Percentiles rank a stretch among this genome's conserved stretches.
phyloP scores from a whole-genome alignment of 108 stramenopile species.

The Ochromonas danica region DNA sequence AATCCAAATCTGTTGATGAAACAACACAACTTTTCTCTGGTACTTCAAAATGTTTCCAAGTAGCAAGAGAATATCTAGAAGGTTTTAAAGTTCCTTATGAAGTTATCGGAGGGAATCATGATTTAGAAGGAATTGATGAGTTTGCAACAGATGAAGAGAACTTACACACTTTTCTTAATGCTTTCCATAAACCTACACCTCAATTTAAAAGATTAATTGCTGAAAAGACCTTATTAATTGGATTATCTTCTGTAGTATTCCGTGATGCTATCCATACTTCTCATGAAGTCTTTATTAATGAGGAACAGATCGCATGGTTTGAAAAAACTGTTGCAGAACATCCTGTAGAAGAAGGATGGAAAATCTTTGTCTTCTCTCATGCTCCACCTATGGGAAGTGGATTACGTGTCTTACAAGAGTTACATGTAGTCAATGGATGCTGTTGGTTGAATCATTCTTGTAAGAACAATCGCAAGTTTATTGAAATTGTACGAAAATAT shows the following conservation, averaged over 20 bases:
- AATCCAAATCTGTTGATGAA: constrained; percentile 32
- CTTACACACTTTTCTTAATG: constrained; percentile 63
- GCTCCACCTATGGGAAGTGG: constrained; percentile 84
- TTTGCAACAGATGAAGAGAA: constrained; percentile 81
- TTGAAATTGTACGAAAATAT: constrained; percentile 71
- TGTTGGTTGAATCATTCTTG: constrained; percentile 52
- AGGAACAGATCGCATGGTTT: constrained; percentile 84
- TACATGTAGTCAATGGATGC: constrained; percentile 32
- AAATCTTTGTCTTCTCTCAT: constrained; percentile 84
- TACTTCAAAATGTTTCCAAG: constrained; percentile 64
- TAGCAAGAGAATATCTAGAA: constrained; percentile 63
- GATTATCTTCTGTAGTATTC: constrained; percentile 74
- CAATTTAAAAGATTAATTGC: constrained; percentile 72
- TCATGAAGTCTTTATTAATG: constrained; percentile 86
- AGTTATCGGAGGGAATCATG: constrained; percentile 64
- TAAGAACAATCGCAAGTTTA: constrained; percentile 52
- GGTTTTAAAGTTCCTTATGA: constrained; percentile 58
- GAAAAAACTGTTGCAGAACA: constrained; percentile 64
- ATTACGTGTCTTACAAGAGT: constrained; percentile 76
- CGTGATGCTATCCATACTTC: constrained; percentile 78
- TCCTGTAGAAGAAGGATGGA: constrained; percentile 81
- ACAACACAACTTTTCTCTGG: constrained; percentile 46
- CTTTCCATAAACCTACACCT: constrained; percentile 68
- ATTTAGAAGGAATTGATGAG: constrained; percentile 88
- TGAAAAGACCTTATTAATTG: constrained; percentile 80